Percentiles rank a stretch among this genome's conserved stretches.
phyloP scores from a whole-genome alignment of 1,284 basidiomycete species.

The Microstroma glucosiphilum region DNA sequence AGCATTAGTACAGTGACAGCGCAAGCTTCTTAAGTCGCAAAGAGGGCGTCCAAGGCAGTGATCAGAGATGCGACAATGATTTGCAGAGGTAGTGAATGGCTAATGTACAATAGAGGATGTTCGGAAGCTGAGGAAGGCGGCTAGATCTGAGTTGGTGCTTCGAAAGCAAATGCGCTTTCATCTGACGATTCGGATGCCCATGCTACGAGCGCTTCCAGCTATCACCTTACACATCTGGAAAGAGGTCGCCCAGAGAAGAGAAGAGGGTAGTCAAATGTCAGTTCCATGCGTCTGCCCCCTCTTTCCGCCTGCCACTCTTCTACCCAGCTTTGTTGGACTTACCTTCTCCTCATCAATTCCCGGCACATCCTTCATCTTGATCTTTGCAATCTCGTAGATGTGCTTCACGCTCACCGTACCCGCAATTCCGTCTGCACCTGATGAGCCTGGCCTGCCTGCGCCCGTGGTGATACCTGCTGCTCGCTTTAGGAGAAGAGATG shows the following conservation, averaged over 20 bases:
- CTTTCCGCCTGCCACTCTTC: not conserved
- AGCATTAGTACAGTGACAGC: too few species aligned
- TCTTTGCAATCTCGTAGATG: constrained; percentile 96
- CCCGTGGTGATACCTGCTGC: constrained; percentile 87
- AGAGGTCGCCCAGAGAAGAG: not conserved
- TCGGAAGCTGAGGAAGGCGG: too few species aligned
- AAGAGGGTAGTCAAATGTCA: not conserved
- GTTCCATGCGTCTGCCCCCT: not conserved
- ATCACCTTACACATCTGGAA: constrained; percentile 40
- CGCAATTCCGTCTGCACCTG: constrained; percentile 57
- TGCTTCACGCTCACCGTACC: constrained; percentile 91
- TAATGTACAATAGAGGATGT: too few species aligned
- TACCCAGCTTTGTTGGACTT: not conserved
- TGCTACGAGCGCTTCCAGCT: constrained; percentile 31
- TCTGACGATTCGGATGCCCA: constrained; percentile 36
- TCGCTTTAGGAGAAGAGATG: constrained; percentile 82
- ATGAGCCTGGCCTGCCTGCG: constrained; percentile 58
- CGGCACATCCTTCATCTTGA: constrained; percentile 72
- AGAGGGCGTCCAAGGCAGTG: too few species aligned
- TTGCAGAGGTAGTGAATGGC: too few species aligned
- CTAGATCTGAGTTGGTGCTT: too few species aligned
- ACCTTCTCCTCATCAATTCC: constrained; percentile 42
- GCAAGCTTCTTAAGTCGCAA: too few species aligned
- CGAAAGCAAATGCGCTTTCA: not conserved
- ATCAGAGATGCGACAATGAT: too few species aligned